Evolutionary conservation across 164 flowering plant species (phyloP).

Genomic region (Magnolia sinica): DNA sequence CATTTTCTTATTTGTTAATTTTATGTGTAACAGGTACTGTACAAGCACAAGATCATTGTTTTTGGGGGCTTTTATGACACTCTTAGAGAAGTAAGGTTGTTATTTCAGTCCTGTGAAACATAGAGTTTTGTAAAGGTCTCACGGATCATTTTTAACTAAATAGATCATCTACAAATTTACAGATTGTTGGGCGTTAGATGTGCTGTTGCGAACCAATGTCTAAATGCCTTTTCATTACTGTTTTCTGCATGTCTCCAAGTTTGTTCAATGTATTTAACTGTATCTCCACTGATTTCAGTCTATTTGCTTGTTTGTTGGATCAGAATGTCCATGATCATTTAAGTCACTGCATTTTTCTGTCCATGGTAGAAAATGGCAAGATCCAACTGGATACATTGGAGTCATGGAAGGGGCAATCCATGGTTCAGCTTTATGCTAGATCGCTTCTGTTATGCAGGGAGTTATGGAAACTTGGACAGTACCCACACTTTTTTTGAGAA

Average conservation of each 20-base stretch:
- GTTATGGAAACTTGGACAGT: too few relatives aligned
- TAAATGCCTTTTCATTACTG: background rate
- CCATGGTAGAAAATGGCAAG: background rate
- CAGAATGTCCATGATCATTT: background rate
- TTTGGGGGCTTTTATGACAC: slow-evolving; percentile 99
- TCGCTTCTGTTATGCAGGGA: too few relatives aligned
- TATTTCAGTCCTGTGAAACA: slow-evolving; percentile 22
- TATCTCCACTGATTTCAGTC: background rate
- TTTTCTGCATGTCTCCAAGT: background rate
- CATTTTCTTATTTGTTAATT: background rate
- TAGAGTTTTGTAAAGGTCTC: background rate
- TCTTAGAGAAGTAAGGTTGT: slow-evolving; percentile 98
- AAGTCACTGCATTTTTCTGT: too few relatives aligned
- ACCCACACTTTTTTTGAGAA: too few relatives aligned
- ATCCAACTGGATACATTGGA: background rate
- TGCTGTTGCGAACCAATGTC: background rate
- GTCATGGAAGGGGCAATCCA: background rate
- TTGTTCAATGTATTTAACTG: background rate
- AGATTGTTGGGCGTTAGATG: background rate
- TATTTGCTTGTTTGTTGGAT: background rate
- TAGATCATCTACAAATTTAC: background rate
- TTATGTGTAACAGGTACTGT: slow-evolving; percentile 58
- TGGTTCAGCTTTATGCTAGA: background rate
- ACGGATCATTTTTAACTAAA: background rate
- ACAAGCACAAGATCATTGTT: slow-evolving; percentile 92